A percentile compares a stretch with the other conserved stretches of the same genome.
These are phyloP conservation scores for Cadophora sp. DNA, from an alignment of 2,329 filamentous ascomycete genomes.

Conservation along the genomic window DNA sequence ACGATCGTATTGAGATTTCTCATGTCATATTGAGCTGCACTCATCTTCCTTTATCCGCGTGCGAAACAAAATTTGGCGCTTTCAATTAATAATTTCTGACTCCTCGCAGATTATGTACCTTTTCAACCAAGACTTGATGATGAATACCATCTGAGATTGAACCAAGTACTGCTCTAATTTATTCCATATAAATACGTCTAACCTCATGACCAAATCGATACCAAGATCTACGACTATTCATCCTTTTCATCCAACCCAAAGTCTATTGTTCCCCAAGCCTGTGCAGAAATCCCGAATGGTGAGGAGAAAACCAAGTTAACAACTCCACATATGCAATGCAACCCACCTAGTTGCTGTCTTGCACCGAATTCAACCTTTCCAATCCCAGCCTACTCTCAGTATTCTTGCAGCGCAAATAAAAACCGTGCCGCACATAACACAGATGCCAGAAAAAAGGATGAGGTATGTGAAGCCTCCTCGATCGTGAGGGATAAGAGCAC, in stretches of 20 bases:
- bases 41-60: too few species aligned
- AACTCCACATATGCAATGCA: too few species aligned
- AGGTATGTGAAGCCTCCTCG: slow-evolving; percentile 51
- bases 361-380: not conserved
- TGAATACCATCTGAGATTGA: too few species aligned
- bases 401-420: slow-evolving; percentile 43
- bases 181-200: not conserved
- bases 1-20: too few species aligned
- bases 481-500: slow-evolving; percentile 60
- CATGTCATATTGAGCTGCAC: too few species aligned
- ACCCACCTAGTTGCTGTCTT: not conserved
- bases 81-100: too few species aligned
- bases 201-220: not conserved
- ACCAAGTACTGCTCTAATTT: not conserved
- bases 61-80: too few species aligned
- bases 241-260: not conserved
- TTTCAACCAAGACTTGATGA: too few species aligned
- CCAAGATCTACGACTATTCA: not conserved
- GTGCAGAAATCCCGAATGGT: too few species aligned
- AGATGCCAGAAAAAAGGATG: slow-evolving; percentile 67
- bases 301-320: too few species aligned
- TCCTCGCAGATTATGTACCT: too few species aligned
- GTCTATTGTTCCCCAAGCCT: too few species aligned
- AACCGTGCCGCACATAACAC: slow-evolving; percentile 50
- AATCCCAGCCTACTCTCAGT: slow-evolving; percentile 18